phyloP scores from a whole-genome alignment of 495 filamentous ascomycete genomes.

The Opeltia flavorubescens region DNA sequence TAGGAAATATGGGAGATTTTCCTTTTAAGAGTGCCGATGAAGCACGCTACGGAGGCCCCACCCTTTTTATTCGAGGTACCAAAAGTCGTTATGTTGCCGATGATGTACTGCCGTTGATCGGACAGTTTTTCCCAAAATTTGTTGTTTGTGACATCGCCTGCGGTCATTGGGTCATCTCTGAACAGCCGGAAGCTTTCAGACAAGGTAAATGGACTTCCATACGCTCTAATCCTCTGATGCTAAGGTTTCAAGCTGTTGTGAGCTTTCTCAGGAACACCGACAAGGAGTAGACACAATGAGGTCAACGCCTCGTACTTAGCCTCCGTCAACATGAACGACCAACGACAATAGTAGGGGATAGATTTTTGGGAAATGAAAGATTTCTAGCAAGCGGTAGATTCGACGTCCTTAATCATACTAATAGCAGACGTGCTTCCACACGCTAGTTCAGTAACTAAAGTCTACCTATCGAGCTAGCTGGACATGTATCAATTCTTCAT shows the following conservation, averaged over 20 bases:
- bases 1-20: constrained; percentile 67
- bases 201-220: constrained; percentile 36
- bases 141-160: constrained; percentile 67
- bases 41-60: constrained; percentile 55
- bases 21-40: constrained; percentile 54
- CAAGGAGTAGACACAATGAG: constrained; percentile 23
- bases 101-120: constrained; percentile 78
- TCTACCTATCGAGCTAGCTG: no score
- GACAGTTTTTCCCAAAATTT: constrained; percentile 79
- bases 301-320: neutral
- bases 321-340: neutral
- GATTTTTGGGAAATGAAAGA: no score
- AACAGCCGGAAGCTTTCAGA: constrained; percentile 78
- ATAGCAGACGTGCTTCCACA: no score
- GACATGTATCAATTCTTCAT: no score
- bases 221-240: neutral
- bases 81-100: constrained; percentile 76
- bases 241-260: constrained; percentile 33
- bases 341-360: no score
- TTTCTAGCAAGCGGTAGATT: no score
- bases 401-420: no score
- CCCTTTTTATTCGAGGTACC: constrained; percentile 74
- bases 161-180: constrained; percentile 90
- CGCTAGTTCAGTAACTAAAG: no score
- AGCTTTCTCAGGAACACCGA: constrained; percentile 42